phyloP scores from a whole-genome alignment of 805 yeast genomes.

The Naumovozyma castellii region DNA sequence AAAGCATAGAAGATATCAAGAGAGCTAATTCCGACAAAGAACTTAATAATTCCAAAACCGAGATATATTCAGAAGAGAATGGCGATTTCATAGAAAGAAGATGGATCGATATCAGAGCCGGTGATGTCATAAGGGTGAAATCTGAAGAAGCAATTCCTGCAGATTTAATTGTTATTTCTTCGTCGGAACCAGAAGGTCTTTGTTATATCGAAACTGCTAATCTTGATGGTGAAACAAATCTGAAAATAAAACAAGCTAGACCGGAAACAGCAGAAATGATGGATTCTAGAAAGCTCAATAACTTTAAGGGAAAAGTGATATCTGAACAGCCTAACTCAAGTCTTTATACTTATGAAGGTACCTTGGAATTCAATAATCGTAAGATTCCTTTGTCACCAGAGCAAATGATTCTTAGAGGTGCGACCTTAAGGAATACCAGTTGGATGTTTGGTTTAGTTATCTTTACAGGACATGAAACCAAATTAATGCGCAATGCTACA shows the following conservation, averaged over 20 bases:
- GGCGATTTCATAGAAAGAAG: constrained; percentile 57
- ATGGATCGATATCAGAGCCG: constrained; percentile 87
- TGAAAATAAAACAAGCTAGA: constrained; percentile 85
- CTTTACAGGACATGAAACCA: constrained; percentile 97
- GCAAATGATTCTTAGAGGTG: constrained; percentile 88
- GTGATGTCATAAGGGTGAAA: constrained; percentile 76
- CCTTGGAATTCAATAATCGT: constrained; percentile 44
- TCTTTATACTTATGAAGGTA: constrained; percentile 91
- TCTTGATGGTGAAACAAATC: constrained; percentile 93
- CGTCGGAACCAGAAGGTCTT: constrained; percentile 96
- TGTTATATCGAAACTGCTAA: constrained; percentile 97
- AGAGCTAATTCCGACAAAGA: constrained; percentile 84
- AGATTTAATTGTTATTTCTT: constrained; percentile 70
- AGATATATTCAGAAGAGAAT: constrained; percentile 45
- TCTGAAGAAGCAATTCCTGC: constrained; percentile 94
- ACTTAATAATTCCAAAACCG: constrained; percentile 66
- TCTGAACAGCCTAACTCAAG: constrained; percentile 94
- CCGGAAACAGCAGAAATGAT: constrained; percentile 67
- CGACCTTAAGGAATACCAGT: constrained; percentile 85
- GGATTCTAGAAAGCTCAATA: constrained; percentile 49
- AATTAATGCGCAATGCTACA: constrained; percentile 95
- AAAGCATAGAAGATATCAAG: constrained; percentile 80
- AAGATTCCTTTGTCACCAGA: constrained; percentile 77
- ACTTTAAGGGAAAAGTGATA: constrained; percentile 48
- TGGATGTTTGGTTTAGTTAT: constrained; percentile 93